Evolutionary conservation across 2,329 filamentous ascomycete genomes (phyloP), one percentile per base, ranked within the genome.

Genomic region (Penicillium griseofulvum): DNA sequence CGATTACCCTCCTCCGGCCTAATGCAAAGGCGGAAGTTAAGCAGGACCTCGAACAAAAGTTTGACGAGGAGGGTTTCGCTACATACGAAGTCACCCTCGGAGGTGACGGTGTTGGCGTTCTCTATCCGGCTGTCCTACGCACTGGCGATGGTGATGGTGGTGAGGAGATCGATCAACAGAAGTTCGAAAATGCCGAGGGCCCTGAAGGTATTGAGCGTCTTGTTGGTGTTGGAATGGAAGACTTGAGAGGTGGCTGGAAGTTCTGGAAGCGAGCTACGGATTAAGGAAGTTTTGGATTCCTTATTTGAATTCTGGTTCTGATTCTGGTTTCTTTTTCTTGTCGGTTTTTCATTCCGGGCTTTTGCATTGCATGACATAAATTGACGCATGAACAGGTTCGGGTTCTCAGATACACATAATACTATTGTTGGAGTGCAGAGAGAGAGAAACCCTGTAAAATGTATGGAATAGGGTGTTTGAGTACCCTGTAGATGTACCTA

Each of bases 91-190:
- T 91, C 0, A 97, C 90, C 0, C 83, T 99, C 0, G 94, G 92
- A 4, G 92, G 93, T 37, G 90, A 97, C 66, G 94, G 94, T 12
- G 90, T 99, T 1, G 94, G 94, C 36, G 91, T 99, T 1, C 81
- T 99, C 5, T 96, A 90, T 86, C 94, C 94, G 0, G 94, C 94
- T 0, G 88, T 97, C 0, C 78, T 97, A 26, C 90, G 90, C 71
- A 96, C 95, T 57, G 90, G 88, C 6, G 86, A 88, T 36, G 88
- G 91, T 62, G 84, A 90, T 60, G 90, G 90, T 33, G 91, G 91
- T 24, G 90, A 94, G 77, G 92, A 97, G 75, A 97, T 99, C 67
- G 90, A 96, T 65, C 82, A 93, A 66, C 91, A 97, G 55, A 88
- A 87, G 67, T 90, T 99, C 71, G 80, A 97, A 52, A 89, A 87